phyloP scores from a whole-genome alignment of 352 stramenopile genomes.

The Thalassiosira pacifica region DNA sequence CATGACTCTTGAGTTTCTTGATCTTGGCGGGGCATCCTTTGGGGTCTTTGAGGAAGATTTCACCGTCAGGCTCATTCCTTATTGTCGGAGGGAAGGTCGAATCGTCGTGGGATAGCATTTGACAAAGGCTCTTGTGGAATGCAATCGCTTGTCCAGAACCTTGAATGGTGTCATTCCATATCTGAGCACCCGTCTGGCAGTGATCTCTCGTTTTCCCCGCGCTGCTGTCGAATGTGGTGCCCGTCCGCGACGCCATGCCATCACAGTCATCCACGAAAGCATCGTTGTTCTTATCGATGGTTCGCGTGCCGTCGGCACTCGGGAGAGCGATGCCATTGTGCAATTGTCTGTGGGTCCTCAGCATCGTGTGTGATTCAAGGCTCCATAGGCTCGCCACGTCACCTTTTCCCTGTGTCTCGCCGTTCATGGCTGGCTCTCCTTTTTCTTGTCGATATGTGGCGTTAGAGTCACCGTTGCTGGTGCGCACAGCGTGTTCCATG shows the following conservation, averaged over 20 bases:
- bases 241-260: not conserved
- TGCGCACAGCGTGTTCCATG: not conserved
- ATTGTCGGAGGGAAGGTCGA: not conserved
- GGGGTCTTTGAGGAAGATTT: not conserved
- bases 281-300: conserved; percentile 11
- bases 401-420: conserved; percentile 12
- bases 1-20: not conserved
- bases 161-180: too few relatives aligned
- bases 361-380: not conserved
- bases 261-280: conserved; percentile 25
- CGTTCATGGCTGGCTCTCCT: not conserved
- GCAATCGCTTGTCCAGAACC: conserved; percentile 13
- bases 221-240: conserved; percentile 10
- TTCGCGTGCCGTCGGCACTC: not conserved
- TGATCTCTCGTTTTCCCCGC: too few relatives aligned
- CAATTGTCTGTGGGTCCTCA: not conserved
- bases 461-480: not conserved
- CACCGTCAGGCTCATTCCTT: not conserved
- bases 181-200: too few relatives aligned
- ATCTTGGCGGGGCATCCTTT: not conserved
- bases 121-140: conserved; percentile 8
- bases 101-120: not conserved
- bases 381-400: conserved; percentile 8
- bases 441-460: not conserved
- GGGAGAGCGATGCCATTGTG: conserved; percentile 6